These are phyloP conservation scores for Aspergillus ibericus DNA, from an alignment of 2,329 filamentous ascomycete species.

Conservation along the genomic window DNA sequence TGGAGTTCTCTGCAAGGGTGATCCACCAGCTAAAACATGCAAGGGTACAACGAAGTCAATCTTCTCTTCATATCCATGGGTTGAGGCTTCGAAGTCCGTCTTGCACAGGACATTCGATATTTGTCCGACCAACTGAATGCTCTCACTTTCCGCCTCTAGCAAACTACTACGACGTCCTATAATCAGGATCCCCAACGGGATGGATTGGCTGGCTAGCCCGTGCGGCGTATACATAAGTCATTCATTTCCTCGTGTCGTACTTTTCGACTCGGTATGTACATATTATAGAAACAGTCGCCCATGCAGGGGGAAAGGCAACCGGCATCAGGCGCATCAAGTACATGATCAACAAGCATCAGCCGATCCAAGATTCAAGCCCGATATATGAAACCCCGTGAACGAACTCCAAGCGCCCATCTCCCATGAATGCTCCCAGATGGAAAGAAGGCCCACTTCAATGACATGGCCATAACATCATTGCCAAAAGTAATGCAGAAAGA, in stretches of 20 bases:
- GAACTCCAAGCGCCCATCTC: not conserved
- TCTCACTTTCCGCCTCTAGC: too few relatives aligned
- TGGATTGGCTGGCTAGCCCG: not conserved
- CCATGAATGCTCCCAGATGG: not conserved
- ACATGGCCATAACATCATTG: not conserved
- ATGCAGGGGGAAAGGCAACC: not conserved
- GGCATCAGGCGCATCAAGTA: not conserved
- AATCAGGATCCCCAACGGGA: too few relatives aligned
- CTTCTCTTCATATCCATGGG: too few relatives aligned
- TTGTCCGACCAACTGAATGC: too few relatives aligned
- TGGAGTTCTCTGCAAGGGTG: not conserved
- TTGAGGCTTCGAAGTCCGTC: too few relatives aligned
- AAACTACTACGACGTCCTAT: too few relatives aligned
- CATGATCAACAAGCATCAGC: not conserved
- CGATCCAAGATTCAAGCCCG: not conserved
- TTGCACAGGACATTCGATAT: too few relatives aligned
- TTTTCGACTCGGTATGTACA: constrained; percentile 12
- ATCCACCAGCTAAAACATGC: not conserved
- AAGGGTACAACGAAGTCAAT: not conserved
- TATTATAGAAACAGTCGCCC: constrained; percentile 9
- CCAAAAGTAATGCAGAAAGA: not conserved
- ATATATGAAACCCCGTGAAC: not conserved
- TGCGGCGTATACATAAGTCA: not conserved
- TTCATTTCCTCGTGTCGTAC: constrained; percentile 16
- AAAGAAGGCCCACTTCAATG: not conserved